Conservation (phyloP, 192 early-diverging fungal genomes). For the Mortierella antarctica region DNA sequence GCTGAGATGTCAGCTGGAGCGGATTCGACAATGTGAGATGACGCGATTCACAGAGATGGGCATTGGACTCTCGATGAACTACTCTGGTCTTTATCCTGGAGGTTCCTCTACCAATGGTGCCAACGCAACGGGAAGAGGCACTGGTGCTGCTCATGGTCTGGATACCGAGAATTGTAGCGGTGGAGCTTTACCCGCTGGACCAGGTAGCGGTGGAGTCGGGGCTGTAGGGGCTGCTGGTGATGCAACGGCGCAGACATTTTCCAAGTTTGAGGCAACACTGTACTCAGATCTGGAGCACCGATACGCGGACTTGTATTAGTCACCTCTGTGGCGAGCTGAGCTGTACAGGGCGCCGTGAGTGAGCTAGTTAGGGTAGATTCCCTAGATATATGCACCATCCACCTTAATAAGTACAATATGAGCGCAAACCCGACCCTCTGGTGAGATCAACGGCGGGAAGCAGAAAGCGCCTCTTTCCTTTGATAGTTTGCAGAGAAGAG, state of each 20-base stretch:
- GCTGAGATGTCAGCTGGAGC: slow-evolving; percentile 40
- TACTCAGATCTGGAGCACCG: slow-evolving; percentile 47
- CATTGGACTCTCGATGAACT: slow-evolving; percentile 43
- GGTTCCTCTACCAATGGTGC: neutral
- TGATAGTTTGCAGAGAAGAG: too few relatives aligned
- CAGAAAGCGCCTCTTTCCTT: too few relatives aligned
- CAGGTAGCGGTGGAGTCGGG: neutral
- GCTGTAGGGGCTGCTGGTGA: neutral
- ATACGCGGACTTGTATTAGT: neutral
- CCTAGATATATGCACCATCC: too few relatives aligned
- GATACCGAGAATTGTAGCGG: neutral
- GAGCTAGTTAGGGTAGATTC: too few relatives aligned
- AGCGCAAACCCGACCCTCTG: too few relatives aligned
- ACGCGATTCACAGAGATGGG: slow-evolving; percentile 51
- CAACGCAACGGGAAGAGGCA: too few relatives aligned
- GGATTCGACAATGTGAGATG: slow-evolving; percentile 51
- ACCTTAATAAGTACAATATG: too few relatives aligned
- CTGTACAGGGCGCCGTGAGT: too few relatives aligned
- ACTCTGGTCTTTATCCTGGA: slow-evolving; percentile 20
- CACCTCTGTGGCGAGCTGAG: neutral
- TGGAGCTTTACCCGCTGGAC: neutral
- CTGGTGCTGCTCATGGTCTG: neutral
- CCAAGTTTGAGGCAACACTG: slow-evolving; percentile 39
- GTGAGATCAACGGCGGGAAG: too few relatives aligned
- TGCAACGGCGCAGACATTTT: slow-evolving; percentile 9